Evolutionary conservation across 768 basidiomycete species (phyloP), one percentile per base, ranked within the genome.

Genomic region (Kwoniella europaea): DNA sequence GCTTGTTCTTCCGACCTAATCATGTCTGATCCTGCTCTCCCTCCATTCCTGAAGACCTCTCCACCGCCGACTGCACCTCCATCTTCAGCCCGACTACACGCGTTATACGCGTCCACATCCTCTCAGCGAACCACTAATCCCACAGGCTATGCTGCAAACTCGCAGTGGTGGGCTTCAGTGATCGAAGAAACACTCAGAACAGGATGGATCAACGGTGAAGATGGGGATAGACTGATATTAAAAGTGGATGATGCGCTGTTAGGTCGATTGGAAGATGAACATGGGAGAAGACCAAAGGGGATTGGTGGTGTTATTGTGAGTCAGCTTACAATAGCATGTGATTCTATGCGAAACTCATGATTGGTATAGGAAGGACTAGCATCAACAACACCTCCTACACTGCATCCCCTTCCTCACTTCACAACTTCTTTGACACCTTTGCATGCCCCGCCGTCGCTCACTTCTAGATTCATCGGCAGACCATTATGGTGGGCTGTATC

Each of bases 41-140:
- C 75, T 7, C 62, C 69, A 1, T 76, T 71, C 65, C 73, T 76
- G 20, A 50, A 18, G 20, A 61, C 72, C 12, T 56, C 44, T 15
- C 74, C 76, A 24, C 63, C 76, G 2, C 69, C 76, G 1, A 66
- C 78, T 65, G 27, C 71, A 2, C 66, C 73, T 1, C 80, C 83
- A 0, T 77, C 84, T 0, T 13, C 76, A 18, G 68, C 79, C 13
- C 83, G 85, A 18, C 66, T 85, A 3, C 72, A 78, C 62, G 82
- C 93, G 0, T 86, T 98, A 7, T 98, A 95, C 84, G 91, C 94
- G 9, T 93, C 95, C 79, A 89, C 95, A 68, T 89, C 91, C 0
- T 86, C 89, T 13, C 93, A 95, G 84, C 92, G 91, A 76, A 85
- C 88, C 59, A 91, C 92, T 1, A 95, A 98, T 82, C 91, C 93